Percentiles rank a stretch among this genome's conserved stretches.
These are phyloP conservation scores for Exsudoporus floridanus DNA, from an alignment of 1,284 basidiomycete genomes.

Conservation along the genomic window DNA sequence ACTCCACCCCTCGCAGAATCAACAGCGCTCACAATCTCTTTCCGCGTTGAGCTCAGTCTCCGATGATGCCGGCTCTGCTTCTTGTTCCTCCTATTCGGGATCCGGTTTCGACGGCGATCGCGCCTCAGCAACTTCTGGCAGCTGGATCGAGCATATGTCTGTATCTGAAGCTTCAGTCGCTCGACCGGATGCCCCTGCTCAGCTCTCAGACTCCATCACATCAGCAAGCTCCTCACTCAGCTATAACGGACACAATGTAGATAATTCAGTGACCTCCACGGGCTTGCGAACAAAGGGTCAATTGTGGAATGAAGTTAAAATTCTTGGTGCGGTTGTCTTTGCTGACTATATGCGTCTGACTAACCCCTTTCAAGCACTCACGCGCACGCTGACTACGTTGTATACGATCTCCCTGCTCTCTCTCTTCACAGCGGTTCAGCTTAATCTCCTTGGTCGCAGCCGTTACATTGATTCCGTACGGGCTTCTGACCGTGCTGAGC, in stretches of 20 bases:
- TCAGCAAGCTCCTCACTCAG: conserved; percentile 41
- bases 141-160: conserved; percentile 54
- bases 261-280: conserved; percentile 16
- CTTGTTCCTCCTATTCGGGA: conserved; percentile 33
- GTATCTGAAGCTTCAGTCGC: conserved; percentile 10
- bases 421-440: conserved; percentile 79
- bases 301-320: conserved; percentile 82
- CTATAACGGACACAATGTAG: conserved; percentile 6
- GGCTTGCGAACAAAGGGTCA: conserved; percentile 58
- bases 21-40: conserved; percentile 33
- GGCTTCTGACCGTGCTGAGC: conserved; percentile 62
- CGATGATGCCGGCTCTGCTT: conserved; percentile 50
- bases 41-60: conserved; percentile 44
- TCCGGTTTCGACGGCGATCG: conserved; percentile 29
- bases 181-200: conserved; percentile 7
- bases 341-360: background rate
- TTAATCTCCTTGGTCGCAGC: conserved; percentile 79
- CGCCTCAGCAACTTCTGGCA: conserved; percentile 40
- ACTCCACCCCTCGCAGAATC: conserved; percentile 15
- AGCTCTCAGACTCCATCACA: conserved; percentile 42
- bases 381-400: conserved; percentile 79
- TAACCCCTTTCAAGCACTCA: conserved; percentile 58
- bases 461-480: conserved; percentile 77
- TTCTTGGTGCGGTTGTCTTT: conserved; percentile 56
- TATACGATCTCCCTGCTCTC: conserved; percentile 82